Conservation (phyloP, 2,329 filamentous ascomycete species). For the Hypoxylon sp. region DNA sequence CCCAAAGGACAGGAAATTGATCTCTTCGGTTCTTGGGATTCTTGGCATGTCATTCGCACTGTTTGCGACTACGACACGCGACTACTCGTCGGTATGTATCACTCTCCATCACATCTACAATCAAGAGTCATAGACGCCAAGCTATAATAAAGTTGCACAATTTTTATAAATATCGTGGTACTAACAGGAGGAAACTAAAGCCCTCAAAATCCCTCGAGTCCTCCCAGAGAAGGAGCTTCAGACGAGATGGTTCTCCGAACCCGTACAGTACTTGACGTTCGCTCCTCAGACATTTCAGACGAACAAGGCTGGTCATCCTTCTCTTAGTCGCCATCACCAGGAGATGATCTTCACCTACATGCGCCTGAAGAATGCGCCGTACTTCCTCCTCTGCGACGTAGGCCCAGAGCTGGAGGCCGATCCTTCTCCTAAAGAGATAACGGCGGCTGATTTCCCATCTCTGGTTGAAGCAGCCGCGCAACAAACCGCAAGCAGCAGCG, state of each 20-base stretch:
- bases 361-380: constrained; percentile 74
- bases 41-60: constrained; percentile 89
- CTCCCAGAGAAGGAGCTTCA: constrained; percentile 74
- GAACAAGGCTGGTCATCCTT: constrained; percentile 73
- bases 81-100: constrained; percentile 83
- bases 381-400: constrained; percentile 74
- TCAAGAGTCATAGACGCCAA: neutral
- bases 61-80: constrained; percentile 87
- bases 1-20: constrained; percentile 70
- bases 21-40: constrained; percentile 88
- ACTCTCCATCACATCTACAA: constrained; percentile 14
- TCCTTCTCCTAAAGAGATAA: constrained; percentile 52
- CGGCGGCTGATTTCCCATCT: constrained; percentile 73
- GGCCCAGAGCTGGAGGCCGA: constrained; percentile 63
- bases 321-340: constrained; percentile 74
- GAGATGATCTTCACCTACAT: constrained; percentile 73
- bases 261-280: constrained; percentile 73
- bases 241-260: constrained; percentile 78
- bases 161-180: neutral
- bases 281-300: constrained; percentile 68
- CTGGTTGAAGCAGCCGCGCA: constrained; percentile 74
- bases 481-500: constrained; percentile 59
- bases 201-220: constrained; percentile 69
- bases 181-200: constrained; percentile 55
- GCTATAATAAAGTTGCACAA: neutral